Percentiles rank a stretch among this genome's conserved stretches.
Conservation (phyloP, 768 basidiomycete species). For the Boletus tomentosulus region DNA sequence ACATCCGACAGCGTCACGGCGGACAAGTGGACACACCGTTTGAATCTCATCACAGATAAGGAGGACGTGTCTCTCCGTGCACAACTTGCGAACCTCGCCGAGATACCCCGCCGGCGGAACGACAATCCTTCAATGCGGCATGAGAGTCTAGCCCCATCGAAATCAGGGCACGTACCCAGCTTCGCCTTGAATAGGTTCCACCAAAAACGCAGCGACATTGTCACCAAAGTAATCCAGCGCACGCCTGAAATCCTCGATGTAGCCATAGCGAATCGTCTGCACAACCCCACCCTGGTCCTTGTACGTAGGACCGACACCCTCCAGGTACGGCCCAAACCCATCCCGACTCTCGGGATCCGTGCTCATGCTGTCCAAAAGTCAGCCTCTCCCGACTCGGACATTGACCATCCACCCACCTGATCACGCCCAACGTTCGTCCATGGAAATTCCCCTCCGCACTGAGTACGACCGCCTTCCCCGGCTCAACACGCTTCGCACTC, state of each 20-base stretch:
- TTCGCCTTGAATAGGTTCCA: slow-evolving; percentile 99
- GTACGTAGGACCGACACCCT: slow-evolving; percentile 78
- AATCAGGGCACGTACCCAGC: slow-evolving; percentile 64
- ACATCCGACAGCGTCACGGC: neutral
- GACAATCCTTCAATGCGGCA: slow-evolving; percentile 58
- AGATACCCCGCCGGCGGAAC: slow-evolving; percentile 91
- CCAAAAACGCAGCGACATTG: slow-evolving; percentile 86
- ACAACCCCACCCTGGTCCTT: slow-evolving; percentile 44
- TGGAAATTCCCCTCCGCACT: slow-evolving; percentile 93
- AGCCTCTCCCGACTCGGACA: neutral
- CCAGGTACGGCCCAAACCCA: slow-evolving; percentile 90
- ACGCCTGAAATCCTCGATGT: slow-evolving; percentile 73
- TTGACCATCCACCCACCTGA: slow-evolving; percentile 48
- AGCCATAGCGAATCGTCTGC: slow-evolving; percentile 75
- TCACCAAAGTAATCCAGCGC: slow-evolving; percentile 79
- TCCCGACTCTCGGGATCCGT: slow-evolving; percentile 87
- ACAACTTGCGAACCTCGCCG: slow-evolving; percentile 67
- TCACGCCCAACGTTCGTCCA: slow-evolving; percentile 85
- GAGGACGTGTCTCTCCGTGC: slow-evolving; percentile 91
- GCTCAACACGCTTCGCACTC: slow-evolving; percentile 48
- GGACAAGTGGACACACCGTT: slow-evolving; percentile 50
- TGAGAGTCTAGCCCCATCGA: neutral
- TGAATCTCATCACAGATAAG: slow-evolving; percentile 98
- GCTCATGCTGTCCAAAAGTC: slow-evolving; percentile 61
- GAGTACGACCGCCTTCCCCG: slow-evolving; percentile 78